Evolutionary conservation across 345 rosid genomes (phyloP).

Genomic region (Hevea brasiliensis): DNA sequence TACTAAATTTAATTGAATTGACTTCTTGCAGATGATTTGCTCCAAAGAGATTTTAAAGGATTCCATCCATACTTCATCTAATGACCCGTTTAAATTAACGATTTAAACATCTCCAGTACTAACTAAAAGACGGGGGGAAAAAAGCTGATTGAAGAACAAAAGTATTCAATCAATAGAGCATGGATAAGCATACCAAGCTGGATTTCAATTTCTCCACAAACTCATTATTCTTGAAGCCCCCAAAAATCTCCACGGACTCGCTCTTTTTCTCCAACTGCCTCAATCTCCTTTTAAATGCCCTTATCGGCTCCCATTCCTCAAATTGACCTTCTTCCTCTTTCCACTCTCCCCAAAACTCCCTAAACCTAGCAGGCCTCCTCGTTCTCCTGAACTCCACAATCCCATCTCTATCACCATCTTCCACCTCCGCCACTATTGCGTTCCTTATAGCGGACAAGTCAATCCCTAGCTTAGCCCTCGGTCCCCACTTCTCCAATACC

Average conservation of each 20-base stretch:
- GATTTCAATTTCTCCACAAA: constrained; percentile 84
- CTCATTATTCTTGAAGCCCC: constrained; percentile 69
- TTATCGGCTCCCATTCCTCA: constrained; percentile 80
- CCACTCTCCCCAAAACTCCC: constrained; percentile 51
- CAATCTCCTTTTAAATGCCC: constrained; percentile 62
- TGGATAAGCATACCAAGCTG: constrained; percentile 58
- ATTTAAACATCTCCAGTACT: not conserved
- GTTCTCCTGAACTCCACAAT: constrained; percentile 50
- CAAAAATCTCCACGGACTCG: constrained; percentile 53
- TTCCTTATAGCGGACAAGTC: constrained; percentile 81
- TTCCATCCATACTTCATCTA: not conserved
- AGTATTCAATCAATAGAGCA: not conserved
- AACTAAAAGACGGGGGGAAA: not conserved
- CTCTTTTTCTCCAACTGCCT: constrained; percentile 83
- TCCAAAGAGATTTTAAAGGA: not conserved
- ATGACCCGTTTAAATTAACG: not conserved
- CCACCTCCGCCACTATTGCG: constrained; percentile 68
- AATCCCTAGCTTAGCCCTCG: constrained; percentile 66
- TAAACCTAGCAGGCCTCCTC: constrained; percentile 43
- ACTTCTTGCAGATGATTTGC: no score
- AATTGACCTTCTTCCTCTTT: constrained; percentile 43
- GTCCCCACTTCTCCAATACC: constrained; percentile 82
- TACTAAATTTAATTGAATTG: no score
- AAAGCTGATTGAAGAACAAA: not conserved
- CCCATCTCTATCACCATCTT: constrained; percentile 27